A percentile compares a stretch with the other conserved stretches of the same genome.
Evolutionary conservation across 2,329 filamentous ascomycete species (phyloP).

Genomic region (Talaromyces sp.): DNA sequence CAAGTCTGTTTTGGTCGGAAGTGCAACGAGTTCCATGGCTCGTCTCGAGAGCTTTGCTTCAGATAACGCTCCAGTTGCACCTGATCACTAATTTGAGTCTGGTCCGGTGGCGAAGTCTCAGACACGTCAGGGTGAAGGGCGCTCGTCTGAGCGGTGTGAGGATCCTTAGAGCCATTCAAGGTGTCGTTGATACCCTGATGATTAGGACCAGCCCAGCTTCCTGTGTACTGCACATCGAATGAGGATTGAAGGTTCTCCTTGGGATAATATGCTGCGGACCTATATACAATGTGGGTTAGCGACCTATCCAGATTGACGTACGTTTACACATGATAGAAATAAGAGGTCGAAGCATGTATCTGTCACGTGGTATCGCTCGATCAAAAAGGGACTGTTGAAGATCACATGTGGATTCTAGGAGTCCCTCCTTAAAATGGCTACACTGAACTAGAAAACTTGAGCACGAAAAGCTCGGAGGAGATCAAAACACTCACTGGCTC

Average conservation of each 20-base stretch:
- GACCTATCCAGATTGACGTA: neutral
- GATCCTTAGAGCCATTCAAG: neutral
- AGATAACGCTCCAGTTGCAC: neutral
- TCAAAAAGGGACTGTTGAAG: neutral
- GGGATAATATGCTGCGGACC: neutral
- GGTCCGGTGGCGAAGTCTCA: neutral
- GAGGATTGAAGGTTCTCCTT: neutral
- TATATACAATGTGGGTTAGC: neutral
- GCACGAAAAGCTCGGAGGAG: neutral
- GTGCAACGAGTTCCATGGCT: neutral
- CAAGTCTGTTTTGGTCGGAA: neutral
- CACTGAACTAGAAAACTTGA: neutral
- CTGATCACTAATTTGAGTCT: neutral
- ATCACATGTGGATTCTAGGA: no score
- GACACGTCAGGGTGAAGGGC: neutral
- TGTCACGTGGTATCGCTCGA: neutral
- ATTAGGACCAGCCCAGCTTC: neutral
- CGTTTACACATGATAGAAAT: neutral
- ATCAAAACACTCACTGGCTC: neutral
- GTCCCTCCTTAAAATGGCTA: neutral
- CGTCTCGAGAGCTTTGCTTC: conserved; percentile 5
- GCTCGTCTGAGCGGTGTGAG: neutral
- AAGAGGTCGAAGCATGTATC: neutral
- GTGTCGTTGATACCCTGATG: neutral
- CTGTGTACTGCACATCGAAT: neutral